These are phyloP conservation scores for Pseudoneurospora amorphoporcata DNA, from an alignment of 495 filamentous ascomycete genomes.

Conservation along the genomic window DNA sequence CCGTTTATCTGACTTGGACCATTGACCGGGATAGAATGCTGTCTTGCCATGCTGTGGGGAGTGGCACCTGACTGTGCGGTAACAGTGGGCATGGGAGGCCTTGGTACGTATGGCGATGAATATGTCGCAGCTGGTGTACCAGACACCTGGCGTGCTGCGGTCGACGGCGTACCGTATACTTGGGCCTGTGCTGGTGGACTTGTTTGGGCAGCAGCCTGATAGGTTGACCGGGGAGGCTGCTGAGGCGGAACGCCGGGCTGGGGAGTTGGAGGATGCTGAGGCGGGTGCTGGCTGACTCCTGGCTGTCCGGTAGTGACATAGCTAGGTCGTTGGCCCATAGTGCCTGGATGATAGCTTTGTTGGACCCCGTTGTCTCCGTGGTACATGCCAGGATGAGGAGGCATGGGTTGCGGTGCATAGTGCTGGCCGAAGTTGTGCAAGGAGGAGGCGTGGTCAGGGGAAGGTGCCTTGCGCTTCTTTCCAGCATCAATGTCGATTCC, in stretches of 20 bases:
- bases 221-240: slow-evolving; percentile 18
- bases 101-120: slow-evolving; percentile 34
- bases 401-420: slow-evolving; percentile 13
- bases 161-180: slow-evolving; percentile 16
- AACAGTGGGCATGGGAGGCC: slow-evolving; percentile 15
- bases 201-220: slow-evolving; percentile 19
- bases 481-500: slow-evolving; percentile 41
- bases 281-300: slow-evolving; percentile 16
- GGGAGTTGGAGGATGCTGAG: slow-evolving; percentile 14
- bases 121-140: slow-evolving; percentile 29
- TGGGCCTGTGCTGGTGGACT: slow-evolving; percentile 26
- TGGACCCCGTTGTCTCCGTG: slow-evolving; percentile 13
- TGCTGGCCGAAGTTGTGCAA: slow-evolving; percentile 20
- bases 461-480: slow-evolving; percentile 40
- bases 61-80: slow-evolving; percentile 8
- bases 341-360: slow-evolving; percentile 15
- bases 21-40: slow-evolving; percentile 4
- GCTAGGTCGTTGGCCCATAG: slow-evolving; percentile 16
- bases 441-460: slow-evolving; percentile 28
- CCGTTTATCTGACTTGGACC: slow-evolving; percentile 12
- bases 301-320: slow-evolving; percentile 14
- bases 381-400: slow-evolving; percentile 19
- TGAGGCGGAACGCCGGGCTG: slow-evolving; percentile 12
- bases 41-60: slow-evolving; percentile 11
- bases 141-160: slow-evolving; percentile 20